phyloP scores from a whole-genome alignment of 164 flowering plant genomes.

The Echeveria elegans region DNA sequence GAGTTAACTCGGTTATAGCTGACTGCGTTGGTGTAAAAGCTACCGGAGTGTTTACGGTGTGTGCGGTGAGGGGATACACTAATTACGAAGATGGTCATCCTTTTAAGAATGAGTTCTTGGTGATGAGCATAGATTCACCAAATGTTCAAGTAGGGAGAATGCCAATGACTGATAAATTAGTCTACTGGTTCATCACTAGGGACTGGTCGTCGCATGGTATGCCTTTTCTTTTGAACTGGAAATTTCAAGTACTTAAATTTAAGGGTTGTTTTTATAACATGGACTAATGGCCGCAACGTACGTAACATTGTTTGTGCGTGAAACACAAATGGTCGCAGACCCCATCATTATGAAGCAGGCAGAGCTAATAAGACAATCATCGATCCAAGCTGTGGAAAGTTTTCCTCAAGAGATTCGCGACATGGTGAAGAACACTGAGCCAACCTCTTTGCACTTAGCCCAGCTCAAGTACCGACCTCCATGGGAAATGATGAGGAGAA shows the following conservation, averaged over 20 bases:
- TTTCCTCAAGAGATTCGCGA: constrained; percentile 20
- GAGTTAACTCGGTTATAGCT: constrained; percentile 35
- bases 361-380: constrained; percentile 10
- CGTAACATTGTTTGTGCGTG: neutral
- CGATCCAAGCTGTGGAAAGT: constrained; percentile 8
- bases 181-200: constrained; percentile 34
- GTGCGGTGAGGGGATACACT: constrained; percentile 32
- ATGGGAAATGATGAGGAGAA: constrained; percentile 18
- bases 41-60: constrained; percentile 13
- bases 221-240: neutral
- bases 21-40: constrained; percentile 27
- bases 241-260: neutral
- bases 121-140: constrained; percentile 1
- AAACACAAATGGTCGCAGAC: constrained; percentile 16
- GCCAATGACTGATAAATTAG: constrained; percentile 27
- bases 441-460: constrained; percentile 13
- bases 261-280: neutral
- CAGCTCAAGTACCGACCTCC: constrained; percentile 21
- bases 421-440: constrained; percentile 15
- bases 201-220: constrained; percentile 24
- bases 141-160: constrained; percentile 19
- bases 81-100: constrained; percentile 34
- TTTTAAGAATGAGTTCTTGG: constrained; percentile 18
- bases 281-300: neutral
- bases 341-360: constrained; percentile 11